phyloP scores from a whole-genome alignment of 176 grass and related monocot species.

The Juncus inflexus region DNA sequence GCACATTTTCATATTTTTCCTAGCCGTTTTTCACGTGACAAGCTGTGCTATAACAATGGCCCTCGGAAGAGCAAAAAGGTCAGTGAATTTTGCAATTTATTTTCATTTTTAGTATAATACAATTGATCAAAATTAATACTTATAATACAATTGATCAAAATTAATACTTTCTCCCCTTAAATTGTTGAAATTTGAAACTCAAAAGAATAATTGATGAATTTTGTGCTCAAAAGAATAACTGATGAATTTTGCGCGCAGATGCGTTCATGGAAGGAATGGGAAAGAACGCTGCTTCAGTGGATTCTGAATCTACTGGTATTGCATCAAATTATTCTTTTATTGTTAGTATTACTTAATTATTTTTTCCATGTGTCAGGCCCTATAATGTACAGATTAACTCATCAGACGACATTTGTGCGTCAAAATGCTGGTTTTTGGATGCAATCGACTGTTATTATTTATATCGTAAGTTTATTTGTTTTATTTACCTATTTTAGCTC shows the following conservation, averaged over 20 bases:
- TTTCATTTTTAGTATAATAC: neutral
- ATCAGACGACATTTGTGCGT: constrained; percentile 70
- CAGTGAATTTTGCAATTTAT: constrained; percentile 12
- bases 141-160: no score
- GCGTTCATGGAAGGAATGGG: constrained; percentile 88
- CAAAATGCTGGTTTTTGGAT: constrained; percentile 46
- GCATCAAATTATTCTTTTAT: neutral
- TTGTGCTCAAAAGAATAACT: neutral
- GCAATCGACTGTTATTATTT: constrained; percentile 21
- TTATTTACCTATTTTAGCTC: neutral
- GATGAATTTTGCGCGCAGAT: constrained; percentile 41
- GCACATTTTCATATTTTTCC: constrained; percentile 86
- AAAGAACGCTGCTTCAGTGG: constrained; percentile 64
- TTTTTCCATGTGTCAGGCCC: constrained; percentile 41
- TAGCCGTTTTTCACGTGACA: constrained; percentile 69
- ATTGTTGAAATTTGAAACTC: neutral
- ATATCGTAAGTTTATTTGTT: constrained; percentile 25
- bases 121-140: no score
- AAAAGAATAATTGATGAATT: neutral
- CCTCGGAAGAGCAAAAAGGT: constrained; percentile 64
- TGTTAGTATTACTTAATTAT: neutral
- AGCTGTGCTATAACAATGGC: constrained; percentile 72
- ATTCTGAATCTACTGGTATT: constrained; percentile 54
- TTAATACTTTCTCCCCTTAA: no score
- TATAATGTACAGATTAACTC: constrained; percentile 65